Percentiles rank a stretch among this genome's conserved stretches.
Conservation (phyloP, 2,329 filamentous ascomycete genomes). For the Lomentospora prolificans region DNA sequence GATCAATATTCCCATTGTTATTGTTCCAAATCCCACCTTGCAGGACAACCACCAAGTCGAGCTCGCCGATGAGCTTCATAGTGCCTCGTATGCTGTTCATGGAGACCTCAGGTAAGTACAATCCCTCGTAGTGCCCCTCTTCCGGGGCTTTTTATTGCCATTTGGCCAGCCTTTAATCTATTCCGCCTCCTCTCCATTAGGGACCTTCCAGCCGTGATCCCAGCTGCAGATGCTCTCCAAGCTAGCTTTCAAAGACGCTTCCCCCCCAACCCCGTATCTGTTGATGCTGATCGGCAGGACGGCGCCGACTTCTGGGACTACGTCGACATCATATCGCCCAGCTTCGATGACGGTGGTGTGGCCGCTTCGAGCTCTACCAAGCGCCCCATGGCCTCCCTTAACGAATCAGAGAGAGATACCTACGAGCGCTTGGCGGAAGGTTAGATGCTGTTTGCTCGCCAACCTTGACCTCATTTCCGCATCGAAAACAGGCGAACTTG, state of each 20-base stretch:
- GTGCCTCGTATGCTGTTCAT: constrained; percentile 3
- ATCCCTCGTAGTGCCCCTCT: background rate
- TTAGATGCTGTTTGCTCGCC: background rate
- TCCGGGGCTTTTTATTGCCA: too few relatives aligned
- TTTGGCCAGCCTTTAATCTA: background rate
- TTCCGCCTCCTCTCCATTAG: background rate
- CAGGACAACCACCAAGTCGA: constrained; percentile 89
- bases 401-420: background rate
- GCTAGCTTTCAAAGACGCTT: background rate
- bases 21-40: constrained; percentile 75
- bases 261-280: background rate
- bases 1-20: constrained; percentile 65
- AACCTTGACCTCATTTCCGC: background rate
- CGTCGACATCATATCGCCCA: background rate
- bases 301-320: constrained; percentile 4
- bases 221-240: background rate
- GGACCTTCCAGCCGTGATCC: background rate
- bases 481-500: too few relatives aligned
- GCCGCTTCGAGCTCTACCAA: background rate
- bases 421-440: constrained; percentile 4
- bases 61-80: constrained; percentile 62
- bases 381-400: background rate
- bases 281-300: background rate
- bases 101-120: background rate
- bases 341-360: background rate